Evolutionary conservation across 495 filamentous ascomycete genomes (phyloP).

Genomic region (Penicillium chermesinum): DNA sequence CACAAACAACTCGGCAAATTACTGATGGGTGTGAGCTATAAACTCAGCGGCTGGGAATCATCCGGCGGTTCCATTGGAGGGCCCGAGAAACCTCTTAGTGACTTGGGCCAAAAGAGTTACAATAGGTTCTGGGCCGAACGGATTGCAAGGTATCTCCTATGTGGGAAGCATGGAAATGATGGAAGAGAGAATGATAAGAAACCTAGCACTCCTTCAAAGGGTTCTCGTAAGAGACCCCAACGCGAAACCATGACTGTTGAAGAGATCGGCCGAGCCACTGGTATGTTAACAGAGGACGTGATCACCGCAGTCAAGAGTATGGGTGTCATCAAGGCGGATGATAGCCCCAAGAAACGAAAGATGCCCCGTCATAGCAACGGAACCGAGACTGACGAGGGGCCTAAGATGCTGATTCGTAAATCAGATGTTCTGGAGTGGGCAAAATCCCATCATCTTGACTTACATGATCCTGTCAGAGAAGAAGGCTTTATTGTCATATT

Average conservation of each 20-base stretch:
- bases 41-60: constrained; percentile 74
- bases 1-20: constrained; percentile 80
- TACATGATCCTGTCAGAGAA: constrained; percentile 45
- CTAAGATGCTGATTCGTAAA: constrained; percentile 38
- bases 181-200: constrained; percentile 22
- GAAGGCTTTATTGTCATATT: constrained; percentile 42
- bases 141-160: constrained; percentile 61
- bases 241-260: constrained; percentile 46
- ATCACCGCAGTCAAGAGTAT: constrained; percentile 72
- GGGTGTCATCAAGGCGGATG: constrained; percentile 62
- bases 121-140: constrained; percentile 77
- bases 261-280: constrained; percentile 60
- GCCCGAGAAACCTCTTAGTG: constrained; percentile 87
- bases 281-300: constrained; percentile 78
- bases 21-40: constrained; percentile 90
- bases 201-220: constrained; percentile 23
- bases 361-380: constrained; percentile 17
- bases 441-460: constrained; percentile 29
- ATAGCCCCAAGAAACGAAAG: constrained; percentile 39
- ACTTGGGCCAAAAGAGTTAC: constrained; percentile 76
- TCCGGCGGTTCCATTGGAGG: constrained; percentile 69
- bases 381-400: constrained; percentile 26
- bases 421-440: constrained; percentile 46
- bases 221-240: constrained; percentile 30
- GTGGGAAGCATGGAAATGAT: constrained; percentile 19